Conservation (phyloP, 208 protist genomes). For the Vickermania spadyakhi region DNA sequence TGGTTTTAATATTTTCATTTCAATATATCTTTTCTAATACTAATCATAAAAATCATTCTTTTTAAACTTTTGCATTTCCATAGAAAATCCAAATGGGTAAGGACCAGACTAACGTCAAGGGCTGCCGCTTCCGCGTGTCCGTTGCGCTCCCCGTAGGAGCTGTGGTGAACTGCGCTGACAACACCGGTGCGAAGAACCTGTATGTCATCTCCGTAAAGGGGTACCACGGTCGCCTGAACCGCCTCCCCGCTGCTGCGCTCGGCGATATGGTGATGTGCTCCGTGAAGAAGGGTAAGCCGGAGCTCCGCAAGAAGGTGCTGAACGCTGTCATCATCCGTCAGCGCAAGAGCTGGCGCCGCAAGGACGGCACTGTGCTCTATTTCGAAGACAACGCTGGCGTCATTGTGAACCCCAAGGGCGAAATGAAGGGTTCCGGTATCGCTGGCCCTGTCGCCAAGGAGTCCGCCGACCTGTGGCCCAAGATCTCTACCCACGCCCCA, state of each 20-base stretch:
- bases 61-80: no score
- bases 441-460: constrained; percentile 99
- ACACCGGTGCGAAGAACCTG: constrained; percentile 99
- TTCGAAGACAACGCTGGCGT: constrained; percentile 99
- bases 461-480: constrained; percentile 99
- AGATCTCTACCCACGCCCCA: constrained; percentile 95
- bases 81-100: constrained; percentile 74
- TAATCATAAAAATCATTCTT: no score
- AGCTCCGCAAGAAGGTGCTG: constrained; percentile 99
- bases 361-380: constrained; percentile 98
- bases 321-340: constrained; percentile 98
- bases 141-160: constrained; percentile 98
- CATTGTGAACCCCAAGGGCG: constrained; percentile 99
- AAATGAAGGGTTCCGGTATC: constrained; percentile 99
- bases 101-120: constrained; percentile 86
- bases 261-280: constrained; percentile 99
- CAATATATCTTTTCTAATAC: no score
- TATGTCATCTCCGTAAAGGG: constrained; percentile 99
- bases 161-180: constrained; percentile 99
- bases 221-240: constrained; percentile 97
- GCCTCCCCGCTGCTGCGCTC: constrained; percentile 95
- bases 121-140: constrained; percentile 98
- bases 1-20: no score
- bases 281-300: constrained; percentile 99
- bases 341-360: constrained; percentile 98